phyloP scores from a whole-genome alignment of 2,329 filamentous ascomycete species.

The Venturia pyrina region DNA sequence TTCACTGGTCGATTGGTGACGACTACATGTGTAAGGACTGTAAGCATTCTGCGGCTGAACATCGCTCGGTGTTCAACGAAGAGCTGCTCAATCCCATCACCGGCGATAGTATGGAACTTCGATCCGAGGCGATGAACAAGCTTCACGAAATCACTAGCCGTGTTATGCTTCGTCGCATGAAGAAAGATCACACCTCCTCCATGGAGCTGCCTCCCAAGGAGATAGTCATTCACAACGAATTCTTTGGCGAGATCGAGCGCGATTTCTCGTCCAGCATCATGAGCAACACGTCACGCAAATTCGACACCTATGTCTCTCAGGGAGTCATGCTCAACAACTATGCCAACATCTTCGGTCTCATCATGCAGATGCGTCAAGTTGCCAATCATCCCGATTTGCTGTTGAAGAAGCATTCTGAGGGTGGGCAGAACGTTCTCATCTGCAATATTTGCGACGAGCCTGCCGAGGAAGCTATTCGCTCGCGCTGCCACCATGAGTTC shows the following conservation, averaged over 20 bases:
- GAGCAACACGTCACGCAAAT: constrained; percentile 77
- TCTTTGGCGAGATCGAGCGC: constrained; percentile 92
- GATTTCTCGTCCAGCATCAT: constrained; percentile 96
- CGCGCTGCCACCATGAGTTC: constrained; percentile 87
- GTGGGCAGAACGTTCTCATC: constrained; percentile 80
- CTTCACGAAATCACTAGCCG: constrained; percentile 80
- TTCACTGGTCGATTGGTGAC: constrained; percentile 75
- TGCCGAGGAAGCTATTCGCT: constrained; percentile 87
- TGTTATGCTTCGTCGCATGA: constrained; percentile 92
- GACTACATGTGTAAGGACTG: constrained; percentile 63
- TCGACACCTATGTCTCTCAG: constrained; percentile 90
- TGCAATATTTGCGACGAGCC: constrained; percentile 96
- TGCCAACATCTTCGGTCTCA: constrained; percentile 96
- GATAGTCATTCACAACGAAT: constrained; percentile 83
- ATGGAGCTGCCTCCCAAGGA: constrained; percentile 98
- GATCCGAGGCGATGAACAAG: constrained; percentile 56
- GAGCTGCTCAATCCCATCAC: constrained; percentile 76
- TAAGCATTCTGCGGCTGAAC: constrained; percentile 52
- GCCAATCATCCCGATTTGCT: constrained; percentile 94
- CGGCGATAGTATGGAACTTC: constrained; percentile 39
- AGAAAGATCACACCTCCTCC: constrained; percentile 83
- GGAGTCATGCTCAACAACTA: constrained; percentile 94
- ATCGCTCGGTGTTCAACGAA: constrained; percentile 84
- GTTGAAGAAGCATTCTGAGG: constrained; percentile 74
- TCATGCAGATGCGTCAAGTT: constrained; percentile 99